These are phyloP conservation scores for Russula dissimulans DNA, from an alignment of 768 basidiomycete genomes.

Conservation along the genomic window DNA sequence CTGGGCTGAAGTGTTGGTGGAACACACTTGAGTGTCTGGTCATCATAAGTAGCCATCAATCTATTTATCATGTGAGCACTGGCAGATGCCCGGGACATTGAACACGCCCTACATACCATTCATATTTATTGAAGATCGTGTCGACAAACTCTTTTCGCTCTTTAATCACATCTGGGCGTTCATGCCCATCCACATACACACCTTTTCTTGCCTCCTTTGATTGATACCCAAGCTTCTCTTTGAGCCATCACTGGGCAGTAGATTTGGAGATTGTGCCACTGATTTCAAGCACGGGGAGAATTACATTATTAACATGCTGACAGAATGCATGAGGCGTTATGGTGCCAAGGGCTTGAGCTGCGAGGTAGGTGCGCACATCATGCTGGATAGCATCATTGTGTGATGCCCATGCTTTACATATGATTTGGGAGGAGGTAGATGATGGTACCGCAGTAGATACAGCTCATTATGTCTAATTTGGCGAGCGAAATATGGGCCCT, in stretches of 20 bases:
- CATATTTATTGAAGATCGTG: background rate
- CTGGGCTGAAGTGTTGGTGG: no score
- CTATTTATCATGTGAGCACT: background rate
- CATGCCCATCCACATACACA: background rate
- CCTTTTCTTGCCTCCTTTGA: background rate
- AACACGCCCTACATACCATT: background rate
- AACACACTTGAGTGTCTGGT: no score
- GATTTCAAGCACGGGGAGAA: background rate
- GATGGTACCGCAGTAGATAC: background rate
- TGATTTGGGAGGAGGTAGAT: background rate
- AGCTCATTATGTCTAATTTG: background rate
- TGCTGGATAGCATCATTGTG: no score
- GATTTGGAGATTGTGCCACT: background rate
- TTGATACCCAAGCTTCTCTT: background rate
- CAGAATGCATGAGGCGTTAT: background rate
- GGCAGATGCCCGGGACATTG: background rate
- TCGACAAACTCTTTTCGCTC: background rate
- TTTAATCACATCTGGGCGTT: background rate
- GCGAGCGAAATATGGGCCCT: background rate
- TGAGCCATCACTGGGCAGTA: background rate
- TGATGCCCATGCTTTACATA: background rate
- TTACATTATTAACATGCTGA: background rate
- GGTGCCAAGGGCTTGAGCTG: no score
- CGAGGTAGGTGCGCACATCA: no score
- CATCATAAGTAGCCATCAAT: no score